A percentile compares a stretch with the other conserved stretches of the same genome.
Evolutionary conservation across 208 protist genomes (phyloP).

Genomic region (Leishmania braziliensis): DNA sequence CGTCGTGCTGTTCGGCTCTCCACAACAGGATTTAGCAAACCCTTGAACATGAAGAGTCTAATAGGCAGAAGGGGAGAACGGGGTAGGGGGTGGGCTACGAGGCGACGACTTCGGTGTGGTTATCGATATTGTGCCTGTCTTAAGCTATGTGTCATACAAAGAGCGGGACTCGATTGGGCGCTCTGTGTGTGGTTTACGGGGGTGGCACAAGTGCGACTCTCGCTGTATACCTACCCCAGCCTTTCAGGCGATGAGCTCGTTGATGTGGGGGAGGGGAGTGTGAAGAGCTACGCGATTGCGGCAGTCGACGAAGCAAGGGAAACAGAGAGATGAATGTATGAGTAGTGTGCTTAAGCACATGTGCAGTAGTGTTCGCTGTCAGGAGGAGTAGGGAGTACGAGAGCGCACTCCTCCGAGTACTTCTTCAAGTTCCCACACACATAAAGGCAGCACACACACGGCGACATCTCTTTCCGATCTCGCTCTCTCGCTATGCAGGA

Average conservation of each 20-base stretch:
- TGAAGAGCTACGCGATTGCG: not conserved
- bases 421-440: not conserved
- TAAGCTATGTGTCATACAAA: not conserved
- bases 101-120: not conserved
- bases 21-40: not conserved
- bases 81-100: not conserved
- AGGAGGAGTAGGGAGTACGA: slow-evolving; percentile 2
- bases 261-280: too few species aligned
- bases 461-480: not conserved
- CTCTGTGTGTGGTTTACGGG: not conserved
- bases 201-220: not conserved
- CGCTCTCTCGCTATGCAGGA: not conserved
- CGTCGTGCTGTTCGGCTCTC: slow-evolving; percentile 14
- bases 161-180: not conserved
- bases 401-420: not conserved
- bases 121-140: not conserved
- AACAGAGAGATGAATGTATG: not conserved
- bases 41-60: slow-evolving; percentile 21
- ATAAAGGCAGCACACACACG: not conserved
- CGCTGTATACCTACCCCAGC: not conserved
- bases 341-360: not conserved
- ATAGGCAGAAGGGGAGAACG: not conserved
- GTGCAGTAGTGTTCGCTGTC: not conserved
- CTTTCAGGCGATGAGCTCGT: not conserved
- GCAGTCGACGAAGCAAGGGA: not conserved